phyloP scores from a whole-genome alignment of 2,329 filamentous ascomycete genomes.

The Fusarium brevicatenulatum region DNA sequence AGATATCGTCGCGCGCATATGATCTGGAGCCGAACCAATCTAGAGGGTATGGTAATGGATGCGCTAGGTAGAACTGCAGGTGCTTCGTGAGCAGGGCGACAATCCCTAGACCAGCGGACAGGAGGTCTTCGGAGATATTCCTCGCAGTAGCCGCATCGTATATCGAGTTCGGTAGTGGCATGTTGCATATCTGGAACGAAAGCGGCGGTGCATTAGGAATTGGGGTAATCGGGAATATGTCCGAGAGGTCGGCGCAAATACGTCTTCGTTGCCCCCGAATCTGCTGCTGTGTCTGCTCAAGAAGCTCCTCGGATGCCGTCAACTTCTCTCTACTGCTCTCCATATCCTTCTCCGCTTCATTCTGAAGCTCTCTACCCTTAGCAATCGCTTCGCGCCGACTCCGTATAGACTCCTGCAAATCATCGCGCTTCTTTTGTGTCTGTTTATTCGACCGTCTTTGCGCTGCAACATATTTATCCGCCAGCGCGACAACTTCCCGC shows the following conservation, averaged over 20 bases:
- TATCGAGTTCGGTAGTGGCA: constrained; percentile 82
- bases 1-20: constrained; percentile 80
- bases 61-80: constrained; percentile 83
- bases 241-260: constrained; percentile 83
- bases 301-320: constrained; percentile 62
- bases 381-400: constrained; percentile 75
- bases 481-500: constrained; percentile 59
- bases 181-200: constrained; percentile 82
- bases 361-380: constrained; percentile 68
- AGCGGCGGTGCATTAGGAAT: constrained; percentile 67
- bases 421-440: constrained; percentile 70
- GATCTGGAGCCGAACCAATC: constrained; percentile 77
- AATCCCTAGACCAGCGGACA: constrained; percentile 84
- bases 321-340: constrained; percentile 69
- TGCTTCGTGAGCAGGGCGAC: constrained; percentile 79
- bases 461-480: constrained; percentile 64
- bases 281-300: constrained; percentile 68
- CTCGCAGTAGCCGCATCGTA: constrained; percentile 66
- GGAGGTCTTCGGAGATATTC: constrained; percentile 70
- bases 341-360: constrained; percentile 68
- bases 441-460: constrained; percentile 74
- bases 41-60: constrained; percentile 84
- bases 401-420: constrained; percentile 73
- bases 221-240: constrained; percentile 84
- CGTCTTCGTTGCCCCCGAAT: constrained; percentile 88